Evolutionary conservation across 2,329 filamentous ascomycete genomes (phyloP).

Genomic region (Ophiostoma tasmaniense): DNA sequence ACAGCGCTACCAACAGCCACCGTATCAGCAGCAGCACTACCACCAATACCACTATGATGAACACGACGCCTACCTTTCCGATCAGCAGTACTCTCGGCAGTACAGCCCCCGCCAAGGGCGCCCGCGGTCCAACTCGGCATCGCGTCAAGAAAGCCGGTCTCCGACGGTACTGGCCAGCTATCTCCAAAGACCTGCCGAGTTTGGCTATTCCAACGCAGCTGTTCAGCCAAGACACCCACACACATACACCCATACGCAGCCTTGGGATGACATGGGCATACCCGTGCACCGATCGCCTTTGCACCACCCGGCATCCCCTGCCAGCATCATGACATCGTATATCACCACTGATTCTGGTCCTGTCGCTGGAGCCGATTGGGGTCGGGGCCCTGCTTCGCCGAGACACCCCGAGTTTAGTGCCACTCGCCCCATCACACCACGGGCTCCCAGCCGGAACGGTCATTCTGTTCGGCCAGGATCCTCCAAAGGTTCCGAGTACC

Average conservation of each 20-base stretch:
- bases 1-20: background rate
- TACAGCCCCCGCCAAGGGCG: background rate
- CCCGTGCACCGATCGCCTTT: background rate
- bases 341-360: constrained; percentile 40
- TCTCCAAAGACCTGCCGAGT: background rate
- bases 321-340: constrained; percentile 17
- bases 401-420: background rate
- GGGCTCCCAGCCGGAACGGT: background rate
- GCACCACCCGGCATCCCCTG: background rate
- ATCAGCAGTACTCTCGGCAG: background rate
- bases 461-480: background rate
- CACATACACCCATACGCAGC: background rate
- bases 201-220: background rate
- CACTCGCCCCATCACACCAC: background rate
- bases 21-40: background rate
- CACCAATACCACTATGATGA: background rate
- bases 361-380: constrained; percentile 33
- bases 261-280: background rate
- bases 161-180: background rate
- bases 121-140: background rate
- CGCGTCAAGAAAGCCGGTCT: background rate
- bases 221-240: background rate
- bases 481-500: background rate
- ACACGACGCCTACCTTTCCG: background rate
- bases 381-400: background rate